Evolutionary conservation across 768 basidiomycete genomes (phyloP), one percentile per base, ranked within the genome.

Genomic region (Tricholoma flavovirens): DNA sequence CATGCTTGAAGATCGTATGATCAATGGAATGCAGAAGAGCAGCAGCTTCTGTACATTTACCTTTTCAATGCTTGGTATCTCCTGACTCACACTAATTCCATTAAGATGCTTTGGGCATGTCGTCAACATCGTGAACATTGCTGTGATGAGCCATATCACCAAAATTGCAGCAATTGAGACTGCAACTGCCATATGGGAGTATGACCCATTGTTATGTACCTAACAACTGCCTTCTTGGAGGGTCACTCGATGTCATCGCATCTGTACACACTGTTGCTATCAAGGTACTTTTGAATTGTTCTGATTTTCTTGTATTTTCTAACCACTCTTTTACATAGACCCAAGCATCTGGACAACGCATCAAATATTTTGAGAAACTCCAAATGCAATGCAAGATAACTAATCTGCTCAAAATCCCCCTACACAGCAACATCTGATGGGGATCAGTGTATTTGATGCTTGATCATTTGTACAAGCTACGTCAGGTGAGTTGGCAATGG

Each of bases 101-200:
- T 10, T 21, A 30, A 68, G 64, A 33, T 71, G 69, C 54, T 59
- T 72, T 1, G 67, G 56, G 3, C 71, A 71, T 52, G 62, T 70
- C 53, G 33, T 35, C 33, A 35, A 35, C 33, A 40, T 40, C n/a
- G 38, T 15, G 15, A 40, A 40, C 38, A 40, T 66, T 17, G 70
- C 60, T 36, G 56, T 70, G 24, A 72, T 72, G 70, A 24, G 26
- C n/a, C 24, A 58, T 15, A 66, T 72, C 21, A 71, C 68, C 24
- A 26, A 26, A 26, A 26, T 26, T 26, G 24, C 24, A 26, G 24
- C 24, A 26, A 26, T 26, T 26, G 24, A 3, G 24, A 26, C 24
- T 26, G 24, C 24, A 26, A 26, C 24, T 26, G 24, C 24, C 24
- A 26, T 26, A 26, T 26, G 24, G 24, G 24, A 26, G 24, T 26